phyloP scores from a whole-genome alignment of 108 stramenopile genomes.

The Cylindrotheca closterium region DNA sequence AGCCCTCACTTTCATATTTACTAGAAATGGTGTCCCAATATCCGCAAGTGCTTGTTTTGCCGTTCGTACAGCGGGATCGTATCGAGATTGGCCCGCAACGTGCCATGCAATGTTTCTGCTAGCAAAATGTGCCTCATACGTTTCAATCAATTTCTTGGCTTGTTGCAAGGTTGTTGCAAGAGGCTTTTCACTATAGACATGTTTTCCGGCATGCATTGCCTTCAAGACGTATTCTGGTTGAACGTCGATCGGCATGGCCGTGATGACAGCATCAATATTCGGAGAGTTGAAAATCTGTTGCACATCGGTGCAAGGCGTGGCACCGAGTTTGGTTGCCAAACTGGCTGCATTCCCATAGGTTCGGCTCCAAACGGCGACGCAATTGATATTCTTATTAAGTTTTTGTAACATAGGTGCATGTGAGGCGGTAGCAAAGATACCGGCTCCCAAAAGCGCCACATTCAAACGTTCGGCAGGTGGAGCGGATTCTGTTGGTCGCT shows the following conservation, averaged over 20 bases:
- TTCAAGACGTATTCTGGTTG: conserved; percentile 7
- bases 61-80: conserved; percentile 12
- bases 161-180: conserved; percentile 3
- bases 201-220: conserved; percentile 6
- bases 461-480: too few relatives aligned
- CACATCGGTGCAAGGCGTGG: neutral
- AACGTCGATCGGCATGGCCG: conserved; percentile 19
- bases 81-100: conserved; percentile 19
- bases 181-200: conserved; percentile 16
- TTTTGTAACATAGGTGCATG: conserved; percentile 9
- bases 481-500: too few relatives aligned
- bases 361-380: conserved; percentile 18
- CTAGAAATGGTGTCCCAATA: neutral
- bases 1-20: neutral
- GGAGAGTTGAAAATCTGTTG: neutral
- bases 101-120: neutral
- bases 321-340: neutral
- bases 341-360: neutral
- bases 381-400: neutral
- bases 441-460: conserved; percentile 17
- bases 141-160: neutral
- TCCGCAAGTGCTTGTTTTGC: neutral
- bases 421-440: conserved; percentile 17
- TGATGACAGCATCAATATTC: conserved; percentile 13
- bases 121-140: neutral